Evolutionary conservation across 192 early-diverging fungal genomes (phyloP).

Genomic region (Gigaspora rosea): DNA sequence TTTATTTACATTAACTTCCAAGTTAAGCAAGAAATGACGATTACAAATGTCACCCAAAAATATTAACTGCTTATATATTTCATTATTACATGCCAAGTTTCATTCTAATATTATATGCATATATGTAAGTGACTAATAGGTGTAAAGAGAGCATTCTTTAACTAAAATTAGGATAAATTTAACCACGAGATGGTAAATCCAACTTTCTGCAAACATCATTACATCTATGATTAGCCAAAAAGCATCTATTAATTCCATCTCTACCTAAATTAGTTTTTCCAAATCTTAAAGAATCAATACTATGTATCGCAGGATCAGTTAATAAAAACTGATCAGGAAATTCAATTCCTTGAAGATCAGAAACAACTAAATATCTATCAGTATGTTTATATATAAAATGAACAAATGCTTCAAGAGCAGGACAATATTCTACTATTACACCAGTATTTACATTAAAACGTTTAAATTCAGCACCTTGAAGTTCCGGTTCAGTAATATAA

Average conservation of each 20-base stretch:
- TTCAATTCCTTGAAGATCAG: slow-evolving; percentile 23
- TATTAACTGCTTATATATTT: no score
- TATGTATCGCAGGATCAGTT: slow-evolving; percentile 1
- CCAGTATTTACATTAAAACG: background rate
- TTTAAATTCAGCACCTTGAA: slow-evolving; percentile 5
- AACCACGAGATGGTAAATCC: background rate
- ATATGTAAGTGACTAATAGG: no score
- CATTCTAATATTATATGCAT: no score
- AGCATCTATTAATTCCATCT: background rate
- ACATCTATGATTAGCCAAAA: slow-evolving; percentile 22
- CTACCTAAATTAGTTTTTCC: background rate
- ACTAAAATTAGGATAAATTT: no score
- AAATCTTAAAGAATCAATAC: background rate
- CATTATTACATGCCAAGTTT: no score
- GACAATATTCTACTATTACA: background rate
- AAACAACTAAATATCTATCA: slow-evolving; percentile 17
- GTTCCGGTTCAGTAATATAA: background rate
- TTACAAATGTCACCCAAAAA: no score
- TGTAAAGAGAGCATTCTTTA: no score
- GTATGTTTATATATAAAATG: slow-evolving; percentile 26
- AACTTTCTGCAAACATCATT: slow-evolving; percentile 11
- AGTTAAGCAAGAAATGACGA: no score
- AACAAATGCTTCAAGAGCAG: slow-evolving; percentile 23
- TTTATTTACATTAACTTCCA: no score
- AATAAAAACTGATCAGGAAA: background rate